These are phyloP conservation scores for Pestalotiopsis sp. DNA, from an alignment of 2,329 filamentous ascomycete species.

Conservation along the genomic window DNA sequence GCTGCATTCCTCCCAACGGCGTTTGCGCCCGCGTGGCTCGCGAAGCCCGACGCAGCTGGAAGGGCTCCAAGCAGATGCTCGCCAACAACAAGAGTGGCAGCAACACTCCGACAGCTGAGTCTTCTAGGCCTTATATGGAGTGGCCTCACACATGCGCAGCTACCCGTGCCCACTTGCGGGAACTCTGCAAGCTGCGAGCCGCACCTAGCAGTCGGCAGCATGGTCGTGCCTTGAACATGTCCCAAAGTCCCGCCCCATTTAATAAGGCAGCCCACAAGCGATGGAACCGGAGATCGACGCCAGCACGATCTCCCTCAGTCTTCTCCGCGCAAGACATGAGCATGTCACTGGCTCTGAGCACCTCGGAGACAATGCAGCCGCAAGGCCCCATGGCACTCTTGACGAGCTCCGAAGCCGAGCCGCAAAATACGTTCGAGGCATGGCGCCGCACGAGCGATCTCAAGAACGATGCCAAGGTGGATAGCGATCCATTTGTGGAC, in stretches of 20 bases:
- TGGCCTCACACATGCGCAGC: conserved; percentile 68
- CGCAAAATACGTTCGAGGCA: conserved; percentile 13
- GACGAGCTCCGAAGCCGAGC: conserved; percentile 42
- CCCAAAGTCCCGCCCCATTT: conserved; percentile 59
- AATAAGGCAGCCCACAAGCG: conserved; percentile 51
- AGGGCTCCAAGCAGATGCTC: conserved; percentile 51
- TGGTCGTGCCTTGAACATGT: conserved; percentile 48
- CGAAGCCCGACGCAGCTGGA: conserved; percentile 69
- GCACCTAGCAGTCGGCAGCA: conserved; percentile 35
- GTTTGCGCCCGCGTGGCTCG: conserved; percentile 68
- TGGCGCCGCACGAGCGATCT: conserved; percentile 19
- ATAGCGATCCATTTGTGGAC: conserved; percentile 6
- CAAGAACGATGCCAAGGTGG: conserved; percentile 12
- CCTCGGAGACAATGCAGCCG: conserved; percentile 66
- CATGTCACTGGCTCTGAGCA: conserved; percentile 64
- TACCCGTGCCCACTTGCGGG: conserved; percentile 63
- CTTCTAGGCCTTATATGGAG: conserved; percentile 51
- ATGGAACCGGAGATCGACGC: conserved; percentile 51
- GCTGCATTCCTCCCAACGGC: conserved; percentile 65
- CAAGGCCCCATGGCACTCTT: conserved; percentile 64
- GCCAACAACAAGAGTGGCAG: conserved; percentile 51
- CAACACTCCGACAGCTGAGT: conserved; percentile 56
- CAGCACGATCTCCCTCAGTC: conserved; percentile 47
- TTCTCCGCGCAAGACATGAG: conserved; percentile 66
- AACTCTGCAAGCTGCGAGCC: conserved; percentile 62